A percentile compares a stretch with the other conserved stretches of the same genome.
phyloP scores from a whole-genome alignment of 2,329 filamentous ascomycete species.

The Penicillium sp. region DNA sequence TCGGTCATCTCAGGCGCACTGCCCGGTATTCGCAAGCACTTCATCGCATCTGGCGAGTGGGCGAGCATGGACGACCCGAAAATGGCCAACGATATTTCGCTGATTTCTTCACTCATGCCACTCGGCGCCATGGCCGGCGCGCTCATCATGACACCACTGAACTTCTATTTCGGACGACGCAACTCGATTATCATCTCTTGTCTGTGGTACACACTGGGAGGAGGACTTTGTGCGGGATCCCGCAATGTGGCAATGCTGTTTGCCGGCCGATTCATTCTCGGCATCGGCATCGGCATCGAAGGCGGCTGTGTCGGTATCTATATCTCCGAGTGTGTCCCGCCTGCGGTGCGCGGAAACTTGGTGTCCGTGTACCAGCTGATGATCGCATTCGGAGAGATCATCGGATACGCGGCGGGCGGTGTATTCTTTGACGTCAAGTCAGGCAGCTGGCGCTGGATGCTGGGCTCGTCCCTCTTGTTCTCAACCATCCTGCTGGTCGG shows the following conservation, averaged over 20 bases:
- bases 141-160: background rate
- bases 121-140: background rate
- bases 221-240: background rate
- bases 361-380: background rate
- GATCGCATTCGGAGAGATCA: background rate
- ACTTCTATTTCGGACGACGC: background rate
- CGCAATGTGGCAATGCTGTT: background rate
- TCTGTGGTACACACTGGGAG: background rate
- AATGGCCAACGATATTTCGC: background rate
- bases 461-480: conserved; percentile 70
- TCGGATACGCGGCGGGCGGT: background rate
- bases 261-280: background rate
- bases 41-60: background rate
- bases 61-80: background rate
- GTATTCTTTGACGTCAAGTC: conserved; percentile 69
- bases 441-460: conserved; percentile 72
- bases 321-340: background rate
- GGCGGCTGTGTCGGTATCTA: background rate
- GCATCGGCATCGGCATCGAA: background rate
- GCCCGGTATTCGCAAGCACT: background rate
- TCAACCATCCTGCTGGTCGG: conserved; percentile 62
- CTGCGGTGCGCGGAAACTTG: background rate
- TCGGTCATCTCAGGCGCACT: background rate
- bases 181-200: background rate
- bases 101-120: background rate